Evolutionary conservation across 2,329 filamentous ascomycete genomes (phyloP), one percentile per base, ranked within the genome.

Genomic region (Pyrenophora graminea): DNA sequence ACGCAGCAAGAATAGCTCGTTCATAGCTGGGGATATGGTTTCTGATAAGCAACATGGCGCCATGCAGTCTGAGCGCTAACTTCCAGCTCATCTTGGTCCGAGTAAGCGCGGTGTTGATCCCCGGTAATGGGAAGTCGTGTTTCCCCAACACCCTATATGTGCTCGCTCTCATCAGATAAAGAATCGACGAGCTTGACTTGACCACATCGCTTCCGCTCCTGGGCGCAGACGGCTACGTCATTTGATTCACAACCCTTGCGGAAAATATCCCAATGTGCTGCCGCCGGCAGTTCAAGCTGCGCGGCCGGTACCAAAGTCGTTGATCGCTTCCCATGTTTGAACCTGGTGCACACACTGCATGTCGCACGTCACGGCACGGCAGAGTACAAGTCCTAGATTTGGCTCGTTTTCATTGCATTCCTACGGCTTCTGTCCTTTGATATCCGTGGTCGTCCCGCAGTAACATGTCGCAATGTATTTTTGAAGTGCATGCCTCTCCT

Each of bases 341-440:
- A 9, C 27, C 27, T 30, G 27, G 7, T 30, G 27, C 27, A 12
- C 27, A 30, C 30, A 51, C 48, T 39, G 39, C 48, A 30, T 17
- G 37, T n/a, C 27, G 6, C 43, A 49, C 34, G 36, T 48, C 49
- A 52, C 37, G 8, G 3, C 12, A 25, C 2, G 13, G 19, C 19
- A 21, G 19, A 18, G 18, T 19, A 23, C 10, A 17, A 9, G 34
- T 48, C 48, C 33, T 23, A 48, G 47, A 47, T 46, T 56, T 66
- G 62, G 59, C 60, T 65, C 54, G 51, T 66, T 51, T 65, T 64
- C 55, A 62, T 64, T 61, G 62, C 61, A 63, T 66, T 62, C 54
- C 55, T 61, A 57, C 52, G 59, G 50, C 61, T 58, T 45, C 52
- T 52, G 32, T 51, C 58, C 45, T 52, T 53, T 56, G 56, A 49